Evolutionary conservation across 495 filamentous ascomycete species (phyloP), one percentile per base, ranked within the genome.

Genomic region (Cenococcum geophilum): DNA sequence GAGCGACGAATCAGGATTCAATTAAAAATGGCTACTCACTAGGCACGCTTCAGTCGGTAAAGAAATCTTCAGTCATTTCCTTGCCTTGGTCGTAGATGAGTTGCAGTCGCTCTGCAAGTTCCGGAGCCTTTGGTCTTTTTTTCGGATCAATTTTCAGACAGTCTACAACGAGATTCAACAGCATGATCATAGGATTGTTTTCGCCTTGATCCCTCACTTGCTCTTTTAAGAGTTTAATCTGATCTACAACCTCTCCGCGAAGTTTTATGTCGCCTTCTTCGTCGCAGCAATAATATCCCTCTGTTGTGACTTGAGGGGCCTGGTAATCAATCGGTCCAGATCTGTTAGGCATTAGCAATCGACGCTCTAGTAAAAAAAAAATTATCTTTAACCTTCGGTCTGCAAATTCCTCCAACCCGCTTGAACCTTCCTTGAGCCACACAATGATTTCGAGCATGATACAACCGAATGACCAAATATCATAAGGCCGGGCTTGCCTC

Each of bases 401-500:
- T 36, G 52, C 52, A 40, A 55, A 55, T 4, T 5, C 25, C 3
- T 16, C 14, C 6, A 32, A 16, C 14, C 52, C 52, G 3, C 12
- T 1, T 11, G 25, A n/a, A 34, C 52, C 52, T 1, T 12, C 18
- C 27, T 18, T 55, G 9, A 55, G 6, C 52, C 52, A 55, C 3
- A 40, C 35, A 1, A 55, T 18, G 35, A 27, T 27, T 34, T 55
- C 52, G 52, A 55, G 52, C 16, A 55, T 34, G 25, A 55, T 40
- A 34, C 52, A 55, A 4, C 52, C 52, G 14, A 55, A 34, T 12
- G 52, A 55, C 52, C 52, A 55, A 18, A 55, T 55, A 55, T 55
- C 52, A 40, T 55, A 55, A 14, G 52, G 11, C 11, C 52, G 52
- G n/a, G 52, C 25, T 40, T 55, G 52, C 18, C 36, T 36, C 16